phyloP scores from a whole-genome alignment of 2,329 filamentous ascomycete genomes.

The Fusarium austroafricanum region DNA sequence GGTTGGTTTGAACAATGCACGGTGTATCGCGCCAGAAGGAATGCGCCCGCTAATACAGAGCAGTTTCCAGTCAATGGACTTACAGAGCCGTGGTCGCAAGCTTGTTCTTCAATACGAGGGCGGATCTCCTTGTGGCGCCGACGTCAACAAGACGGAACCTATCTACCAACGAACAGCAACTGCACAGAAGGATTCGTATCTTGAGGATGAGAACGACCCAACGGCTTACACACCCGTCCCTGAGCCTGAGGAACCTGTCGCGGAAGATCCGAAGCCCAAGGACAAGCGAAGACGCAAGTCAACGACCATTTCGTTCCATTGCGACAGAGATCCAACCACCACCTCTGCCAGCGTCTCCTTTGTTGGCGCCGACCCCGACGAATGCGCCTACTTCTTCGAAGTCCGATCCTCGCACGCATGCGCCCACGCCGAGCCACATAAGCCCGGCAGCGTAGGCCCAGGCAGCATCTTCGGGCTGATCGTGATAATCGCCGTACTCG shows the following conservation, averaged over 20 bases:
- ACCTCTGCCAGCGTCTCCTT: constrained; percentile 81
- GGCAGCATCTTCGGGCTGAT: constrained; percentile 90
- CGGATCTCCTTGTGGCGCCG: constrained; percentile 77
- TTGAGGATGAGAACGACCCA: constrained; percentile 44
- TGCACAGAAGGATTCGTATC: constrained; percentile 24
- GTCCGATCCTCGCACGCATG: constrained; percentile 88
- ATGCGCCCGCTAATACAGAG: constrained; percentile 22
- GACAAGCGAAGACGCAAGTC: constrained; percentile 71
- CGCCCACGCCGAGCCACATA: constrained; percentile 73
- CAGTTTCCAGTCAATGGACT: constrained; percentile 61
- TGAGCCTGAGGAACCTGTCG: constrained; percentile 24
- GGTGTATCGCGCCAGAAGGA: constrained; percentile 1
- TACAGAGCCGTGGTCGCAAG: constrained; percentile 75
- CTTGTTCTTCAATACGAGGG: constrained; percentile 81
- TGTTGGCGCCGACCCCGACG: constrained; percentile 83
- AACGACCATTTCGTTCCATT: constrained; percentile 91
- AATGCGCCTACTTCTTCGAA: constrained; percentile 97
- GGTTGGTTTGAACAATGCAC: constrained; percentile 60
- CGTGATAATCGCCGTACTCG: constrained; percentile 77
- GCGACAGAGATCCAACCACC: constrained; percentile 81
- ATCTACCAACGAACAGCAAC: constrained; percentile 47
- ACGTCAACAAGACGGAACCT: constrained; percentile 51
- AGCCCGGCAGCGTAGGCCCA: constrained; percentile 77
- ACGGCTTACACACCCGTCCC: constrained; percentile 31
- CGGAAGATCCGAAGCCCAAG: constrained; percentile 34